A percentile compares a stretch with the other conserved stretches of the same genome.
Conservation (phyloP, 768 basidiomycete genomes). For the Lentinula raphanica region DNA sequence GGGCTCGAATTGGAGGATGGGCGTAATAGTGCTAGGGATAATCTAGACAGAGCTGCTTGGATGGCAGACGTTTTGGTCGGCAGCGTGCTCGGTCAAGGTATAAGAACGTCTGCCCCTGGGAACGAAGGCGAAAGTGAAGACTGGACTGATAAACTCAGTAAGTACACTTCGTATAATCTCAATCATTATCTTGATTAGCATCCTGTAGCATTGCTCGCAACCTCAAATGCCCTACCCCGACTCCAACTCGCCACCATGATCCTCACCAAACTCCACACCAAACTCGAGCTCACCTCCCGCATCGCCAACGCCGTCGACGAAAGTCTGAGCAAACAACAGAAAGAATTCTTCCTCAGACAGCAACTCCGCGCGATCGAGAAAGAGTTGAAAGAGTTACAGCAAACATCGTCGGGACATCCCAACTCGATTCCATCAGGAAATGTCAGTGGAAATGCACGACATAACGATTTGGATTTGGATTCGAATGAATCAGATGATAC, state of each 20-base stretch:
- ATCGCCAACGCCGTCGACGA: conserved; percentile 79
- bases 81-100: conserved; percentile 25
- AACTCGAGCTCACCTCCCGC: conserved; percentile 77
- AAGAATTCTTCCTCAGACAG: conserved; percentile 81
- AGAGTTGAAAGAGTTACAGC: conserved; percentile 57
- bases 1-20: conserved; percentile 18
- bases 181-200: neutral
- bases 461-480: conserved; percentile 51
- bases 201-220: conserved; percentile 52
- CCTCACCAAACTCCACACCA: conserved; percentile 70
- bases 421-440: conserved; percentile 13
- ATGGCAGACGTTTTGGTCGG: conserved; percentile 76
- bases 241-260: conserved; percentile 64
- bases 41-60: conserved; percentile 46
- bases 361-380: conserved; percentile 78
- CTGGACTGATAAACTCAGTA: conserved; percentile 69
- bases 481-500: conserved; percentile 78
- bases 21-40: conserved; percentile 4
- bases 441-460: conserved; percentile 18
- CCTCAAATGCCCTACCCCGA: conserved; percentile 55
- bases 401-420: conserved; percentile 12
- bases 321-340: conserved; percentile 82
- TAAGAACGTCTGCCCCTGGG: neutral
- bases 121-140: conserved; percentile 38
- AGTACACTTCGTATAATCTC: conserved; percentile 18